Conservation (phyloP, 1,139 yeast genomes). For the Saccharomyces hybrid region DNA sequence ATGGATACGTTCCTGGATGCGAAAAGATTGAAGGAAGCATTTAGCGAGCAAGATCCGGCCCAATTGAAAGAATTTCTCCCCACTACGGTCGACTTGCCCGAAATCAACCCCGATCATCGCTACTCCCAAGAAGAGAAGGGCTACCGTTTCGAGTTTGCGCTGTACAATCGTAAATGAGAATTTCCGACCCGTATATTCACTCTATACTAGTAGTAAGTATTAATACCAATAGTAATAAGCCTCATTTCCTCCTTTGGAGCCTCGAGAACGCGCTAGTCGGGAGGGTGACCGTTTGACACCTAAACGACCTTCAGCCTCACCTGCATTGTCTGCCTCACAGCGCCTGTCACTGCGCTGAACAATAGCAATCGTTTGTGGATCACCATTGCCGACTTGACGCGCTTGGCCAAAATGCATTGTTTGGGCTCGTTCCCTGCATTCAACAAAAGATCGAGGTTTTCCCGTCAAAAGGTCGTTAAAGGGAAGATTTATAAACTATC, state of each 20-base stretch:
- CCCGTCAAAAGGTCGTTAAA: background rate
- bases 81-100: constrained; percentile 13
- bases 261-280: background rate
- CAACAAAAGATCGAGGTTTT: background rate
- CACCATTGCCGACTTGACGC: background rate
- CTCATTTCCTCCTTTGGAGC: background rate
- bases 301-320: background rate
- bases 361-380: background rate
- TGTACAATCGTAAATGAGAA: constrained; percentile 13
- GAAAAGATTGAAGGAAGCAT: constrained; percentile 16
- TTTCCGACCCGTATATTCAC: background rate
- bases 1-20: constrained; percentile 54
- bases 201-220: background rate
- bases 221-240: background rate
- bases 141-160: constrained; percentile 20
- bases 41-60: constrained; percentile 13
- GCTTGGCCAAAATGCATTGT: background rate
- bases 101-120: background rate
- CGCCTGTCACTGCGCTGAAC: background rate
- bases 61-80: constrained; percentile 20
- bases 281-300: background rate
- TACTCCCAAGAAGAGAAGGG: constrained; percentile 18
- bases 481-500: background rate
- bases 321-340: background rate
- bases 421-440: constrained; percentile 2